Base-by-base conservation (phyloP, 805 yeast genomes). In the Pichia ethanolica region DNA sequence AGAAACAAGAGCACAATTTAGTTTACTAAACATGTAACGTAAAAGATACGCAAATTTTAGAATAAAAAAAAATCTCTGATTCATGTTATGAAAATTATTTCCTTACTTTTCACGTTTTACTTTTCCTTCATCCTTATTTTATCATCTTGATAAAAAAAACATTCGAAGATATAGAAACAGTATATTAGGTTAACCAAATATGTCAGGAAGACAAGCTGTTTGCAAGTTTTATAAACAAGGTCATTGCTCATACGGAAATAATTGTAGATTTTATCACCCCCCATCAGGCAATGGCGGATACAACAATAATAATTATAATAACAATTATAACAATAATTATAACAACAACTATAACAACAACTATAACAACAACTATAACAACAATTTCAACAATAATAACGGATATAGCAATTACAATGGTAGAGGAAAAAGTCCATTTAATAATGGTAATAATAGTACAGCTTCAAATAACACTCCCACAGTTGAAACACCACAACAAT, bases 231-330 rank as follows among this genome's bases (percentile, higher is more conserved):
- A 59, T 50, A 73, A 68, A 47, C 71, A 70, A 37, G 66, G 66
- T 3, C 54, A 54, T 8, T 77, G 82, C 53, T 62, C 63, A 25
- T 69, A 67, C 30, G 81, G 81, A 0, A 61, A 59, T 39, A 61
- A 61, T 28, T 77, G 81, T 54, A 65, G 62, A 12, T 74, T 66
- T 53, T 69, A 73, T 1, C 82, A 77, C 55, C 69, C 66, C 3
- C 46, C 26, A 30, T 26, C 27, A 14, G 35, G 37, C 13, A 57
- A 53, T 39, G 55, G 48, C 10, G 47, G 44, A 11, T 44, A 45
- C 35, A 39, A 43, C 35, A 42, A 39, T 28, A 45, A 48, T 37
- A 44, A 43, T 37, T 37, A 37, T 12, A 45, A 47, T 32, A 35
- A 36, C 42, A 39, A 46, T 38, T 42, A 48, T 44, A 45, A 50